Evolutionary conservation across 2,329 filamentous ascomycete genomes (phyloP).

Genomic region (Phoma sp.): DNA sequence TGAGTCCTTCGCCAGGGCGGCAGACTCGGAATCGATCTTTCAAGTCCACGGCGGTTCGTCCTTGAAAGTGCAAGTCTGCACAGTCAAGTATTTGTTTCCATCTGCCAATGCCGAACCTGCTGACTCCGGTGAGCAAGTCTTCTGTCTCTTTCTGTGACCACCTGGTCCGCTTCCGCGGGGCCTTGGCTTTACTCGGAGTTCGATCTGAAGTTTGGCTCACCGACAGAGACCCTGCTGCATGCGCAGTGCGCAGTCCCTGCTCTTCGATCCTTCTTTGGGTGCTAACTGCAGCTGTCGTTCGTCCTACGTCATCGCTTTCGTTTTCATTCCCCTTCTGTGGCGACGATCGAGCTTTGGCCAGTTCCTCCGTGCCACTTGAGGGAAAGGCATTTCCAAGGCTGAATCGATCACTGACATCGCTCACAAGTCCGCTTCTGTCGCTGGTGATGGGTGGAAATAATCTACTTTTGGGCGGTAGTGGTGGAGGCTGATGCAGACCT

Average conservation of each 20-base stretch:
- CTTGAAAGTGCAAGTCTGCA: slow-evolving; percentile 64
- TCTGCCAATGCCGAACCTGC: slow-evolving; percentile 67
- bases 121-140: slow-evolving; percentile 64
- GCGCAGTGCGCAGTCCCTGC: not conserved
- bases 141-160: slow-evolving; percentile 70
- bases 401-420: slow-evolving; percentile 25
- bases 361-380: not conserved
- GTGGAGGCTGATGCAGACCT: slow-evolving; percentile 69
- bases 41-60: slow-evolving; percentile 67
- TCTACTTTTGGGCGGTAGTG: slow-evolving; percentile 59
- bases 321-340: not conserved
- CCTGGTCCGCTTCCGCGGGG: slow-evolving; percentile 62
- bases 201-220: slow-evolving; percentile 5
- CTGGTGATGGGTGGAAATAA: slow-evolving; percentile 68
- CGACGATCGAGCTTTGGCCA: slow-evolving; percentile 1
- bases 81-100: slow-evolving; percentile 70
- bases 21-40: slow-evolving; percentile 69
- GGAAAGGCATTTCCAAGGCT: not conserved
- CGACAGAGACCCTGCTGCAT: not conserved
- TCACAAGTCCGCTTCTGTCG: slow-evolving; percentile 44
- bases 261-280: not conserved
- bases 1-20: slow-evolving; percentile 52
- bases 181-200: slow-evolving; percentile 37
- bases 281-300: not conserved
- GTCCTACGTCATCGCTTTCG: not conserved